Percentiles rank a stretch among this genome's conserved stretches.
Evolutionary conservation across 805 yeast genomes (phyloP).

Genomic region (Metschnikowia peoriensis): DNA sequence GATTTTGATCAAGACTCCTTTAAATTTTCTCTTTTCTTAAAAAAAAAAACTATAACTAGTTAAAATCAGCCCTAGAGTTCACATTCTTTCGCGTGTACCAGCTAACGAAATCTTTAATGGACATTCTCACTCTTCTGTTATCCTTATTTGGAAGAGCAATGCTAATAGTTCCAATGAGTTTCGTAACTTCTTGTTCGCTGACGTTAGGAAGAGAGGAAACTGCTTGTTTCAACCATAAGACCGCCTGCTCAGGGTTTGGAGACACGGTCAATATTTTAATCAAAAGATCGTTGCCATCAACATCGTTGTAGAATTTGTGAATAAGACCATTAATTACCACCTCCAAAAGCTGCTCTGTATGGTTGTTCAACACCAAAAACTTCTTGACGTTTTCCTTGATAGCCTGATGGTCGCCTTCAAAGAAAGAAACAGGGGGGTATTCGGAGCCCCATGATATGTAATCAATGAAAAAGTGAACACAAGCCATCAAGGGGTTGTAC

Average conservation of each 20-base stretch:
- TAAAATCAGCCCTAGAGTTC: constrained; percentile 19
- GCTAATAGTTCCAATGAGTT: constrained; percentile 56
- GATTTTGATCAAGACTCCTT: too few species aligned
- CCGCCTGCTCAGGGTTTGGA: constrained; percentile 41
- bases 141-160: constrained; percentile 66
- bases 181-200: constrained; percentile 63
- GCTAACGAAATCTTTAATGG: constrained; percentile 71
- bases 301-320: constrained; percentile 66
- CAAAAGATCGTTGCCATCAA: constrained; percentile 74
- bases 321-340: constrained; percentile 65
- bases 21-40: too few species aligned
- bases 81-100: constrained; percentile 84
- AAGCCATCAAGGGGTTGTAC: constrained; percentile 65
- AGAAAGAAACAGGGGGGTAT: constrained; percentile 73
- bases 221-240: constrained; percentile 62
- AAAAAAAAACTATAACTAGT: not conserved
- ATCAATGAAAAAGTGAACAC: constrained; percentile 78
- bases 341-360: constrained; percentile 57
- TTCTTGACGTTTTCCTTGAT: constrained; percentile 54
- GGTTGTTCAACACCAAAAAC: constrained; percentile 39
- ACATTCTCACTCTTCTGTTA: constrained; percentile 66
- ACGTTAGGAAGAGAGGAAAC: constrained; percentile 62
- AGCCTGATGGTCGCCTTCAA: constrained; percentile 37
- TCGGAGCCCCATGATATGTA: constrained; percentile 81
- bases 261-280: constrained; percentile 57